These are phyloP conservation scores for Leishmania aethiopica DNA, from an alignment of 208 protist genomes.

Conservation along the genomic window DNA sequence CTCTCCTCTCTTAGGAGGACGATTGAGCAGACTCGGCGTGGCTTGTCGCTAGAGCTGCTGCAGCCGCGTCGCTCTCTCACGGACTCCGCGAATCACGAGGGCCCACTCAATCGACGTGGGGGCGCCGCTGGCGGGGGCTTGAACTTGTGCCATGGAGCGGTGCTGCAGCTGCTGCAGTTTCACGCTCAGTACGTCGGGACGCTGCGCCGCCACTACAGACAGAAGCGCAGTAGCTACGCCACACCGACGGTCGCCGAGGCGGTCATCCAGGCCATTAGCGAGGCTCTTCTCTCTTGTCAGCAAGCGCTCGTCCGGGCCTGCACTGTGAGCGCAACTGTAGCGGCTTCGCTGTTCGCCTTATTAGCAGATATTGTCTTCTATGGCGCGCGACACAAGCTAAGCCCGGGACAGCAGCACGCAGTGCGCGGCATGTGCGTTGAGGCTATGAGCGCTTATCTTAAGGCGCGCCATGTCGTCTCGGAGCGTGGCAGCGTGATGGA, in stretches of 20 bases:
- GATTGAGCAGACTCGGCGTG: conserved; percentile 18
- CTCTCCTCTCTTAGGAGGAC: conserved; percentile 9
- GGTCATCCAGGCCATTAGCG: conserved; percentile 27
- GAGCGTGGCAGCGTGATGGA: conserved; percentile 41
- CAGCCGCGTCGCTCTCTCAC: neutral
- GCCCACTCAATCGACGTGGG: neutral
- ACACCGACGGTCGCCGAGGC: conserved; percentile 18
- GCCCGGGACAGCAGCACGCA: conserved; percentile 6
- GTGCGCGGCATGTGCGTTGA: conserved; percentile 25
- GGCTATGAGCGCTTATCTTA: conserved; percentile 14
- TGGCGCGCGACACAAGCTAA: conserved; percentile 22
- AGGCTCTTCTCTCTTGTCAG: conserved; percentile 21
- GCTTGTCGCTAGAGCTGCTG: conserved; percentile 14
- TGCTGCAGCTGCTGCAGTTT: conserved; percentile 85
- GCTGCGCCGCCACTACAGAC: conserved; percentile 38
- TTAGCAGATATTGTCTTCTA: conserved; percentile 66
- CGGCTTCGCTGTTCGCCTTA: conserved; percentile 52
- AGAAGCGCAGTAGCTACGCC: conserved; percentile 45
- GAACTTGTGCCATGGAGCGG: conserved; percentile 73
- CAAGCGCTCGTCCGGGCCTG: conserved; percentile 25
- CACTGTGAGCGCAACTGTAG: conserved; percentile 57
- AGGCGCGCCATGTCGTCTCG: conserved; percentile 19
- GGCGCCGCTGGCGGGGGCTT: conserved; percentile 10
- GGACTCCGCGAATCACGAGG: neutral
- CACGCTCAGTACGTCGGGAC: conserved; percentile 81